Percentiles rank a stretch among this genome's conserved stretches.
phyloP scores from a whole-genome alignment of 129 eudicot species.

The Calendula officinalis region DNA sequence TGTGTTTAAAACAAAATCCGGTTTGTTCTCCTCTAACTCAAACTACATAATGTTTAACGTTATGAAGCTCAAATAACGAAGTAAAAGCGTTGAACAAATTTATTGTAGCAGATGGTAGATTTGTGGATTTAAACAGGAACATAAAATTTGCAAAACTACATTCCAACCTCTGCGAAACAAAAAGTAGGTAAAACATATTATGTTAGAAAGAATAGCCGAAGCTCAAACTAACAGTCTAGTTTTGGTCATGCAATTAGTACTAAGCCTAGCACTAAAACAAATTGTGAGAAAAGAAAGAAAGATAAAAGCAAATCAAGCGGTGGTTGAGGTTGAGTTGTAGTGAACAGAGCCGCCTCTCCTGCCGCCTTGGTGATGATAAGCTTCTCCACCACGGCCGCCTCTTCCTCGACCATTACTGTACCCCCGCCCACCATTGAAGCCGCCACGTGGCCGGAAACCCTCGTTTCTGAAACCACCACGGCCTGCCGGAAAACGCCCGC shows the following conservation, averaged over 20 bases:
- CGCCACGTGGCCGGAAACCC: constrained; percentile 65
- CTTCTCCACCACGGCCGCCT: constrained; percentile 54
- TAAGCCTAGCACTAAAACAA: constrained; percentile 16
- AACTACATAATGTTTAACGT: no score
- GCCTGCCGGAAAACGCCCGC: constrained; percentile 46
- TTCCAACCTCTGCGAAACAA: constrained; percentile 20
- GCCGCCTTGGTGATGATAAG: constrained; percentile 46
- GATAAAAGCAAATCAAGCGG: constrained; percentile 11
- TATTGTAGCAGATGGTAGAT: constrained; percentile 1
- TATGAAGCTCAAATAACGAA: no score
- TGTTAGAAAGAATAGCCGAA: constrained; percentile 49
- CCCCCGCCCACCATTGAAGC: constrained; percentile 55
- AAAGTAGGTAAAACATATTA: constrained; percentile 27
- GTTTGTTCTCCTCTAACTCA: no score
- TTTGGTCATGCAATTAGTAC: constrained; percentile 31
- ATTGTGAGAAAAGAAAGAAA: constrained; percentile 24
- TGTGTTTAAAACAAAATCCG: no score
- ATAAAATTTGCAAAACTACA: constrained; percentile 30
- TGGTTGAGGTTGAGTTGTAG: constrained; percentile 19
- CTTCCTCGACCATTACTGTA: constrained; percentile 37
- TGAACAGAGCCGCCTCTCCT: constrained; percentile 44
- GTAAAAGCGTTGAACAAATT: not conserved
- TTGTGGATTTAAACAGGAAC: constrained; percentile 13
- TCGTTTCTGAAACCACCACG: constrained; percentile 62
- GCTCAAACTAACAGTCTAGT: constrained; percentile 33